Conservation (phyloP, 1,139 yeast species). For the Diutina sp. region DNA sequence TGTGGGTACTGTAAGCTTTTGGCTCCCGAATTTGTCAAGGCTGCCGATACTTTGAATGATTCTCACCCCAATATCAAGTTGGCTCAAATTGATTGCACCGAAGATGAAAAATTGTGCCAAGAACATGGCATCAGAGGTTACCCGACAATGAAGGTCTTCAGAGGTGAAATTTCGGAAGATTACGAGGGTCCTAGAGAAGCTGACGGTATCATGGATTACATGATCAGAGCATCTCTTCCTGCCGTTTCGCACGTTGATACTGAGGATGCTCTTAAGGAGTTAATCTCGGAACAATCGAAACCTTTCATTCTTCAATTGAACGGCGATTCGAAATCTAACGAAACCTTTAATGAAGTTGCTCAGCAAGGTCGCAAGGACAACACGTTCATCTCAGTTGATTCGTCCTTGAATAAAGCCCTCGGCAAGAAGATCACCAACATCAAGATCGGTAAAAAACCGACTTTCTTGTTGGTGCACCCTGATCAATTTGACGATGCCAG, state of each 20-base stretch:
- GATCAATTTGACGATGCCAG: slow-evolving; percentile 18
- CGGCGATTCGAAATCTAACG: neutral
- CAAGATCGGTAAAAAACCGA: slow-evolving; percentile 24
- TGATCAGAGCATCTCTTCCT: slow-evolving; percentile 78
- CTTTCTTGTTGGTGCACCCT: slow-evolving; percentile 35
- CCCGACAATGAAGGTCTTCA: slow-evolving; percentile 83
- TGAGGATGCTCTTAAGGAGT: slow-evolving; percentile 16
- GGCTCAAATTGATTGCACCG: slow-evolving; percentile 91
- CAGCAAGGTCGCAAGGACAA: neutral
- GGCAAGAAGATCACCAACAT: neutral
- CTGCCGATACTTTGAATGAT: slow-evolving; percentile 63
- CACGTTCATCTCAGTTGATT: slow-evolving; percentile 11
- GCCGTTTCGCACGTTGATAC: slow-evolving; percentile 47
- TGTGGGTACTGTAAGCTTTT: slow-evolving; percentile 96
- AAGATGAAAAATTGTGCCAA: slow-evolving; percentile 68
- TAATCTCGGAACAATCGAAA: slow-evolving; percentile 13
- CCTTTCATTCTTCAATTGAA: neutral
- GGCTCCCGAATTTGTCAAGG: slow-evolving; percentile 82
- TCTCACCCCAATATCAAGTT: slow-evolving; percentile 51
- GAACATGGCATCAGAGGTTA: slow-evolving; percentile 73
- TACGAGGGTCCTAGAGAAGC: slow-evolving; percentile 82
- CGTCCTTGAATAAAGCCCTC: slow-evolving; percentile 7
- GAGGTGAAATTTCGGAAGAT: slow-evolving; percentile 31
- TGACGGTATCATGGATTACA: slow-evolving; percentile 61
- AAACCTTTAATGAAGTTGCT: neutral